A percentile compares a stretch with the other conserved stretches of the same genome.
These are phyloP conservation scores for Fusarium tanahbumbuense DNA, from an alignment of 2,329 filamentous ascomycete genomes.

Conservation along the genomic window DNA sequence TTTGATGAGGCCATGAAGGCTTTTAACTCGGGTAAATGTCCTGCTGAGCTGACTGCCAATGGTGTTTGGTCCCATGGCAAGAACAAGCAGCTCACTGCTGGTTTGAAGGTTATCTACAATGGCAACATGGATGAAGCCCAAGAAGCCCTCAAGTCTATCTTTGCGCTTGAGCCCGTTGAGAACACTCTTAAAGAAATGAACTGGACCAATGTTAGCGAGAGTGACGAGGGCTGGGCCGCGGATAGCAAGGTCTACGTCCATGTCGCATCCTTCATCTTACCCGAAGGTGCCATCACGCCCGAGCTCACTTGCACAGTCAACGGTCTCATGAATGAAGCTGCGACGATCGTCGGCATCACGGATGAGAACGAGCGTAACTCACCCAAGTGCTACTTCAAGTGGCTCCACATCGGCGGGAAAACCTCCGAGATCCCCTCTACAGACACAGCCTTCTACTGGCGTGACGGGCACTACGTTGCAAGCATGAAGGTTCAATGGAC, in stretches of 20 bases:
- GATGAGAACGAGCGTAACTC: not conserved
- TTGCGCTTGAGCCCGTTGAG: not conserved
- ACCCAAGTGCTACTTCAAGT: conserved; percentile 11
- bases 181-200: not conserved
- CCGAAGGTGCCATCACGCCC: conserved; percentile 4
- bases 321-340: not conserved
- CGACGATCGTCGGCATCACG: not conserved
- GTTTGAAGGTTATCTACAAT: conserved; percentile 10
- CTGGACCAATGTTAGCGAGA: conserved; percentile 1
- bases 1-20: not conserved
- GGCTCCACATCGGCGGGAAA: conserved; percentile 9
- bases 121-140: not conserved
- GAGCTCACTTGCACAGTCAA: not conserved
- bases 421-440: not conserved
- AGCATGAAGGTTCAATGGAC: not conserved
- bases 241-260: conserved; percentile 1
- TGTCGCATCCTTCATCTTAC: conserved; percentile 14
- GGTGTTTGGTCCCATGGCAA: not conserved
- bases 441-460: conserved; percentile 1
- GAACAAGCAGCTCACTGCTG: conserved; percentile 7
- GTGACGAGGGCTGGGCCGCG: not conserved
- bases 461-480: not conserved
- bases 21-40: conserved; percentile 2
- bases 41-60: conserved; percentile 5
- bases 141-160: not conserved